Evolutionary conservation across 306 rosid species (phyloP).

Genomic region (Lathyrus oleraceus): DNA sequence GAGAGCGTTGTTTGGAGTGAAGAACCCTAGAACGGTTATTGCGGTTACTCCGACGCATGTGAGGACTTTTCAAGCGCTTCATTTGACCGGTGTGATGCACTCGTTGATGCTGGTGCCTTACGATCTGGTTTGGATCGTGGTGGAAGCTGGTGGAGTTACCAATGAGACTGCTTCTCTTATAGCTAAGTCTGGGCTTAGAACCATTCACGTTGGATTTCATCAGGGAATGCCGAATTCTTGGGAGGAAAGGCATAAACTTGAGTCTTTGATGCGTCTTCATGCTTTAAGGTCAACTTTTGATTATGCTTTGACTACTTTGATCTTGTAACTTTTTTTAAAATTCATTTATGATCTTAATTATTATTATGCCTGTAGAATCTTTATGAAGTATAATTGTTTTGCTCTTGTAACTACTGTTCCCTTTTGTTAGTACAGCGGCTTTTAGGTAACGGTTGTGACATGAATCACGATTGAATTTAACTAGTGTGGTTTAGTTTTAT

Average conservation of each 20-base stretch:
- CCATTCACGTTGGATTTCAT: constrained; percentile 66
- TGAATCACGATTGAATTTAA: background rate
- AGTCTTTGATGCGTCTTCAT: constrained; percentile 81
- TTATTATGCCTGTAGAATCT: background rate
- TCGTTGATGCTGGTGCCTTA: constrained; percentile 86
- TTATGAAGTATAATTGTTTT: background rate
- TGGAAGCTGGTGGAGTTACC: constrained; percentile 87
- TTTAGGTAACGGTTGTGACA: background rate
- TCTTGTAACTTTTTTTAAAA: too few relatives aligned
- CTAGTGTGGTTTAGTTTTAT: background rate
- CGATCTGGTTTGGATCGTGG: constrained; percentile 90
- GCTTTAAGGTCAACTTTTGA: constrained; percentile 67
- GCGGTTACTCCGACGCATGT: constrained; percentile 86
- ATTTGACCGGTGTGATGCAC: constrained; percentile 92
- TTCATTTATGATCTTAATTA: background rate
- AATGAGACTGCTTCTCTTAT: constrained; percentile 84
- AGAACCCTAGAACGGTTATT: constrained; percentile 71
- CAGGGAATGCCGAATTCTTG: constrained; percentile 76
- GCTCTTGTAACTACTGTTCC: background rate
- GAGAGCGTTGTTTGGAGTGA: constrained; percentile 78
- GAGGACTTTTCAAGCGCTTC: constrained; percentile 90
- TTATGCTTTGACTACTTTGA: too few relatives aligned
- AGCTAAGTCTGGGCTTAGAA: constrained; percentile 67
- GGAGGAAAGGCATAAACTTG: constrained; percentile 82
- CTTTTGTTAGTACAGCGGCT: background rate